These are phyloP conservation scores for Macrolepiota albuminosa DNA, from an alignment of 768 basidiomycete genomes.

Conservation along the genomic window DNA sequence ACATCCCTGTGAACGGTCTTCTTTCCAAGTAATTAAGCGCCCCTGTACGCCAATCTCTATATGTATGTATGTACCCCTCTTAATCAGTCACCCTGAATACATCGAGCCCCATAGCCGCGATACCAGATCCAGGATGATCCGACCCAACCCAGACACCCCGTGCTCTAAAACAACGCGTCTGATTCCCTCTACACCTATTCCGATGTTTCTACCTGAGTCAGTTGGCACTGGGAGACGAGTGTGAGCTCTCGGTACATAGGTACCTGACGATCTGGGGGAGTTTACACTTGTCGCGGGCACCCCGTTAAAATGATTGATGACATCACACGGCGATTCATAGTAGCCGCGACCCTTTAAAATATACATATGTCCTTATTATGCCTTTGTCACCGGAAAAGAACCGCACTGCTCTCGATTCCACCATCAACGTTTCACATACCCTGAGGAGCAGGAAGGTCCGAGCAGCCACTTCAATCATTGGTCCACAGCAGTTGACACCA, in stretches of 20 bases:
- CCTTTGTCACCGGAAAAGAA: background rate
- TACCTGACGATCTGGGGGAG: no score
- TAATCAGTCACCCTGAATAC: background rate
- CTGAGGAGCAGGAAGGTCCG: background rate
- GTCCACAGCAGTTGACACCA: background rate
- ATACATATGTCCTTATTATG: no score
- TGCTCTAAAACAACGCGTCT: background rate
- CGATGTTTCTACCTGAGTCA: background rate
- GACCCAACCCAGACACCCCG: background rate
- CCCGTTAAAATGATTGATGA: background rate
- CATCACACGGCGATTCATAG: background rate
- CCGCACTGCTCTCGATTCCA: background rate
- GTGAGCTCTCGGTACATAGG: background rate
- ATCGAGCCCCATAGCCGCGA: background rate
- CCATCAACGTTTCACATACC: background rate
- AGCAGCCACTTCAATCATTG: background rate
- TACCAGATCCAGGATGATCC: background rate
- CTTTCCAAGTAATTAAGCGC: background rate
- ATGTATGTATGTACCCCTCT: background rate
- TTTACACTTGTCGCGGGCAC: no score
- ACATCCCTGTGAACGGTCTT: background rate
- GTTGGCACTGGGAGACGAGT: background rate
- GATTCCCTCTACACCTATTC: background rate
- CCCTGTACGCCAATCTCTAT: background rate
- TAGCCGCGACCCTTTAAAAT: background rate